phyloP scores from a whole-genome alignment of 2,329 filamentous ascomycete genomes.

The Monilinia vaccinii-corymbosi region DNA sequence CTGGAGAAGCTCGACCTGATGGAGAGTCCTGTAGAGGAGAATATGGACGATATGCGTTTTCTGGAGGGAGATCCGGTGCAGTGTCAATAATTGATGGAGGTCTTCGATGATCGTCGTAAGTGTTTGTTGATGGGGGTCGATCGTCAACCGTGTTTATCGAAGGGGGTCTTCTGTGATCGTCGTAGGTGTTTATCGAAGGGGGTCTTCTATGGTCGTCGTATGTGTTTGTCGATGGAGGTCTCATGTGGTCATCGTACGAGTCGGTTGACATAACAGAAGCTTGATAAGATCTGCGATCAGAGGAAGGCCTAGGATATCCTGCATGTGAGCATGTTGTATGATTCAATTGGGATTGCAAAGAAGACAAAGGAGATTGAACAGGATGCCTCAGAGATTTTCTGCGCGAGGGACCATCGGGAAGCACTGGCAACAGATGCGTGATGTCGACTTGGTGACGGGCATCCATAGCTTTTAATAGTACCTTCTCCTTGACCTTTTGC shows the following conservation, averaged over 20 bases:
- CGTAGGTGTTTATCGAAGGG: background rate
- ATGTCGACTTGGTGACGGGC: slow-evolving; percentile 27
- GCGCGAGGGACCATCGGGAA: slow-evolving; percentile 43
- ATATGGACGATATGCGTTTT: slow-evolving; percentile 49
- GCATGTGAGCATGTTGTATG: slow-evolving; percentile 23
- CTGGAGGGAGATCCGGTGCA: slow-evolving; percentile 51
- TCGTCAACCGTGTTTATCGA: background rate
- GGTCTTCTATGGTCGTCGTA: background rate
- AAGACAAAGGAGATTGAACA: slow-evolving; percentile 31
- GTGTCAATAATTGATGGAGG: slow-evolving; percentile 46
- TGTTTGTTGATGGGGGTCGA: background rate
- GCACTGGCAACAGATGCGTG: slow-evolving; percentile 36
- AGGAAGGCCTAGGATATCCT: slow-evolving; percentile 23
- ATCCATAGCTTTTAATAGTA: background rate
- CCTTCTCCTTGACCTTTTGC: slow-evolving; percentile 28
- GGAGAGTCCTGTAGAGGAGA: slow-evolving; percentile 35
- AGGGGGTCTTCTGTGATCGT: background rate
- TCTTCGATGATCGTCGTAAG: slow-evolving; percentile 21
- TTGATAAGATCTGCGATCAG: slow-evolving; percentile 38
- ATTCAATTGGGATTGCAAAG: slow-evolving; percentile 15
- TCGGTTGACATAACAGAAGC: slow-evolving; percentile 36
- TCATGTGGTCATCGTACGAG: slow-evolving; percentile 24
- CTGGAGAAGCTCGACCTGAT: slow-evolving; percentile 42
- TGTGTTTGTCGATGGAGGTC: background rate
- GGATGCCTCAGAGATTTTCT: slow-evolving; percentile 29